Conservation (phyloP, 2,329 filamentous ascomycete species). For the Neopestalotiopsis rosae region DNA sequence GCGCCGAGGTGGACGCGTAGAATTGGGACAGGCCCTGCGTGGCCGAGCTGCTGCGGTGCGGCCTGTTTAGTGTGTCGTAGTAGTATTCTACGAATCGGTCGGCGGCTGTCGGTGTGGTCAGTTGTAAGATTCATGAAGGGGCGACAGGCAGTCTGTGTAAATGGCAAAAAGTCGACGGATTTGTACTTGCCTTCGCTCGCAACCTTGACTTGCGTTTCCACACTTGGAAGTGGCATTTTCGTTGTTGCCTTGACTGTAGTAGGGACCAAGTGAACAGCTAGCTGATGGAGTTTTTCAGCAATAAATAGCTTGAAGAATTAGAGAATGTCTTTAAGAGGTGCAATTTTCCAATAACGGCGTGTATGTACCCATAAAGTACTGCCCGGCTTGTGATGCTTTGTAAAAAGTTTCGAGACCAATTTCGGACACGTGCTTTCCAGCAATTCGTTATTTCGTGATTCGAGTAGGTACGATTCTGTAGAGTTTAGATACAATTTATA, state of each 20-base stretch:
- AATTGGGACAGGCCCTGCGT: conserved; percentile 65
- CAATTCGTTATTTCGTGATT: background rate
- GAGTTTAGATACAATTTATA: background rate
- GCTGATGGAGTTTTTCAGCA: background rate
- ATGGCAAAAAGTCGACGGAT: background rate
- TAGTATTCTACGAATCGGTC: conserved; percentile 75
- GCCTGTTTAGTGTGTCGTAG: conserved; percentile 74
- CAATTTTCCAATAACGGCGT: background rate
- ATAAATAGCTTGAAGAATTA: background rate
- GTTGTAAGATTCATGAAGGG: background rate
- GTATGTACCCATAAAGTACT: background rate
- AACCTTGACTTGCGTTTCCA: conserved; percentile 38
- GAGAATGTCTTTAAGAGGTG: background rate
- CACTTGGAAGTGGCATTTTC: conserved; percentile 28
- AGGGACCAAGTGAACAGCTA: background rate
- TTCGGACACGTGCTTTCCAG: background rate
- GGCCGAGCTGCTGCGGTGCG: conserved; percentile 48
- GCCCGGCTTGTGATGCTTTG: background rate
- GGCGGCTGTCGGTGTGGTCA: conserved; percentile 57
- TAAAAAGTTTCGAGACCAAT: background rate
- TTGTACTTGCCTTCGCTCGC: conserved; percentile 38
- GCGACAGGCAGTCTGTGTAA: background rate
- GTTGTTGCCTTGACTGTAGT: background rate
- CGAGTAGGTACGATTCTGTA: background rate
- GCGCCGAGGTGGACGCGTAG: conserved; percentile 67